Percentiles rank a stretch among this genome's conserved stretches.
Evolutionary conservation across 257 asterid genomes (phyloP).

Genomic region (Gardenia jasminoides): DNA sequence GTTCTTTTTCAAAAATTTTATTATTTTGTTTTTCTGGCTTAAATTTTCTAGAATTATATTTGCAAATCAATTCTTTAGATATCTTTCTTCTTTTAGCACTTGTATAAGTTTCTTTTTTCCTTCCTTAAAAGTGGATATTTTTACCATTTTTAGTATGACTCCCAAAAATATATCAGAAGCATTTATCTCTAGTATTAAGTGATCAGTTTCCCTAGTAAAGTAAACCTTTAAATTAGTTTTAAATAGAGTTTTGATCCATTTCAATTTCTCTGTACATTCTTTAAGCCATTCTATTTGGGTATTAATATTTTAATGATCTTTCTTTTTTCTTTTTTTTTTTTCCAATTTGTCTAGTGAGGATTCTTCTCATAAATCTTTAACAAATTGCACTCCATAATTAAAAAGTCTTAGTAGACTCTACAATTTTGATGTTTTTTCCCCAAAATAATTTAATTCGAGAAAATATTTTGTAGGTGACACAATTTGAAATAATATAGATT

Average conservation of each 20-base stretch:
- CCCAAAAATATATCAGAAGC: neutral
- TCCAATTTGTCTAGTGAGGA: no score
- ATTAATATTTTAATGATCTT: neutral
- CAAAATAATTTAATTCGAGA: no score
- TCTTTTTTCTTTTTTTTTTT: no score
- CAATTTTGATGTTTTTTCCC: no score
- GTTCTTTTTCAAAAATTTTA: neutral
- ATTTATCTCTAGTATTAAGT: neutral
- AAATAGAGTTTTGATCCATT: neutral
- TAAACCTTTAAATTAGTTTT: neutral
- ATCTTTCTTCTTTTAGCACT: neutral
- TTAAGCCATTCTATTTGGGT: neutral
- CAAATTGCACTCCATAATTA: no score
- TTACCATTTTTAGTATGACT: neutral
- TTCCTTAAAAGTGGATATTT: neutral
- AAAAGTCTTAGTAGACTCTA: no score
- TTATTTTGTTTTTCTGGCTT: neutral
- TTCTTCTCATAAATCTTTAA: no score
- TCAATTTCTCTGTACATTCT: neutral
- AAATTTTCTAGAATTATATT: neutral
- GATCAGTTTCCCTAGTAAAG: neutral
- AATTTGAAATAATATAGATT: no score
- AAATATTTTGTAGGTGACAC: no score
- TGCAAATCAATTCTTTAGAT: neutral
- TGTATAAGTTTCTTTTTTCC: neutral